Base-by-base conservation (phyloP, 805 yeast species). In the Zygosaccharomyces bailii region DNA sequence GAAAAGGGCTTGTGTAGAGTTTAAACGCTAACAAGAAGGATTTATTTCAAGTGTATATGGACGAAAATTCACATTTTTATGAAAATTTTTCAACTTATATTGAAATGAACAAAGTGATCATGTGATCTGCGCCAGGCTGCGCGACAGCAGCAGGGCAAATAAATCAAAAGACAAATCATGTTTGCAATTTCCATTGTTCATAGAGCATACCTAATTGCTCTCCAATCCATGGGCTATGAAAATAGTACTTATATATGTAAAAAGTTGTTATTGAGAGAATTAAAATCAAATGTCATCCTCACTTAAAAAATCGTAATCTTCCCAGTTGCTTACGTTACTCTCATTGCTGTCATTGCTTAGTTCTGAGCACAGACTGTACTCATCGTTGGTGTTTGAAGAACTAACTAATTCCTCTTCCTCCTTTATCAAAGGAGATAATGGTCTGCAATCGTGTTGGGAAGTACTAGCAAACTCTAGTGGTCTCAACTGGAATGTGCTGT, bases 221-320 rank as follows among this genome's bases (percentile, higher is more conserved):
- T 32, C 23, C 19, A 17, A 24, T 13, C 30, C 40, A 37, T 25
- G 20, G 17, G 40, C 24, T 17, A 25, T 16, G 18, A 27, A 27
- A n/a, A 11, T 25, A 16, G 21, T 20, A 37, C 20, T 8, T 7
- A 16, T n/a, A 27, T 27, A 27, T 27, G 35, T 9, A 27, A 14
- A 37, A 16, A 31, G 13, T 9, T 13, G 17, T 25, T 13, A 27
- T n/a, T 23, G 35, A 31, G 24, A 27, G 33, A 34, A 23, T 25
- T 35, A 42, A 16, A 34, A 35, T 38, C 39, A 51, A 6, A 51
- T 41, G 27, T 58, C 63, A 29, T 55, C 52, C 17, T 56, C 63
- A 40, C 61, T 56, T 41, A 58, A 44, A 31, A 55, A 52, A 39
- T 58, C 61, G 38, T 56, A 58, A 25, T 56, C 61, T 24, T 55